Percentiles rank a stretch among this genome's conserved stretches.
phyloP scores from a whole-genome alignment of 306 rosid genomes.

The Nissolia schottii region DNA sequence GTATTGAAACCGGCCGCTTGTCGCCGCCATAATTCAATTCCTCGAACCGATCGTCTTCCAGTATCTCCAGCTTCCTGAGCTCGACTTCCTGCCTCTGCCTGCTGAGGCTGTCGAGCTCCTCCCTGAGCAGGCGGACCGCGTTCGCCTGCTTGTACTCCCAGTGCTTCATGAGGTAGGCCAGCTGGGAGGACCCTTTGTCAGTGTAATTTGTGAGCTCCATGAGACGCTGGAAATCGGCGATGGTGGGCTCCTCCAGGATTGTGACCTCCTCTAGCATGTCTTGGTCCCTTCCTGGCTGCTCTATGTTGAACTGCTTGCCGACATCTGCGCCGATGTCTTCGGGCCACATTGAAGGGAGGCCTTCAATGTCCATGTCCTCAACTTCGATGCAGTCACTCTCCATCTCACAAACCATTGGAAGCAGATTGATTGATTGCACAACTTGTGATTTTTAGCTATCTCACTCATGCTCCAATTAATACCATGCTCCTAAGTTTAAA shows the following conservation, averaged over 20 bases:
- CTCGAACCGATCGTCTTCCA: conserved; percentile 73
- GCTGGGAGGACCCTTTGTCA: conserved; percentile 83
- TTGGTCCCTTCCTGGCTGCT: conserved; percentile 77
- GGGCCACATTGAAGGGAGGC: conserved; percentile 95
- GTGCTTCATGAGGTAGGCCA: conserved; percentile 67
- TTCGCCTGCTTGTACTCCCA: conserved; percentile 96
- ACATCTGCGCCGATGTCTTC: conserved; percentile 77
- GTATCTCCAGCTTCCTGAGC: conserved; percentile 79
- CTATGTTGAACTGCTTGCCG: conserved; percentile 86
- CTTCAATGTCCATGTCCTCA: conserved; percentile 84
- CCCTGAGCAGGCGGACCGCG: conserved; percentile 73
- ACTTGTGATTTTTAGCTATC: conserved; percentile 17
- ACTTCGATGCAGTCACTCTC: conserved; percentile 70
- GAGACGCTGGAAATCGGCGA: conserved; percentile 80
- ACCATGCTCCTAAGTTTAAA: neutral
- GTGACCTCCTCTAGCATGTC: conserved; percentile 90
- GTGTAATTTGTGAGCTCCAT: conserved; percentile 79
- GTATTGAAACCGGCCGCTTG: conserved; percentile 80
- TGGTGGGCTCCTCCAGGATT: conserved; percentile 68
- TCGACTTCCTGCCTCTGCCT: conserved; percentile 76
- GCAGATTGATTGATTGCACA: conserved; percentile 9
- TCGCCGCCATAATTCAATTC: conserved; percentile 65
- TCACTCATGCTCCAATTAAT: neutral
- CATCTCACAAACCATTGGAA: conserved; percentile 87
- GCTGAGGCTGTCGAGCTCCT: conserved; percentile 81